Conservation (phyloP, 1,284 basidiomycete genomes). For the Dichomitus squalens region DNA sequence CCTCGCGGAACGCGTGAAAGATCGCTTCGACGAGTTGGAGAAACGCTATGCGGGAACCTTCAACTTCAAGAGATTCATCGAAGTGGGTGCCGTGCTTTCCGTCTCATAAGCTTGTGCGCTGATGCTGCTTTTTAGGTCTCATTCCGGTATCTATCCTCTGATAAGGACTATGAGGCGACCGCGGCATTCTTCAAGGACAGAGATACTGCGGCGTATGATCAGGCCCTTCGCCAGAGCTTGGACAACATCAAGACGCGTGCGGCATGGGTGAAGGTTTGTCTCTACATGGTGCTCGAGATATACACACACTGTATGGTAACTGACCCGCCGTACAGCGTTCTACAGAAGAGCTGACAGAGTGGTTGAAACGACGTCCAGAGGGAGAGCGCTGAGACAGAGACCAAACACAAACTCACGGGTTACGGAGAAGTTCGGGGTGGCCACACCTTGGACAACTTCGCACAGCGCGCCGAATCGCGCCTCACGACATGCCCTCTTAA, state of each 20-base stretch:
- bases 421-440: too few relatives aligned
- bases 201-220: slow-evolving; percentile 4
- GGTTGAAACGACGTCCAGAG: too few relatives aligned
- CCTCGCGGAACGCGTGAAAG: slow-evolving; percentile 48
- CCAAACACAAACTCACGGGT: too few relatives aligned
- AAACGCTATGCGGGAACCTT: slow-evolving; percentile 75
- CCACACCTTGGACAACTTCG: too few relatives aligned
- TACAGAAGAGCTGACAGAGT: too few relatives aligned
- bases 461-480: too few relatives aligned
- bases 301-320: too few relatives aligned
- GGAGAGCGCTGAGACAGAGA: too few relatives aligned
- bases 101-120: not conserved
- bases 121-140: slow-evolving; percentile 43
- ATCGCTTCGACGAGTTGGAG: slow-evolving; percentile 69
- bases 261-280: slow-evolving; percentile 11
- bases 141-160: slow-evolving; percentile 65
- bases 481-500: too few relatives aligned
- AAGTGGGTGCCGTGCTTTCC: not conserved
- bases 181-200: slow-evolving; percentile 64
- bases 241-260: slow-evolving; percentile 8
- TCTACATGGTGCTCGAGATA: too few relatives aligned
- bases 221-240: slow-evolving; percentile 3
- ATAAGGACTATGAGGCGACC: slow-evolving; percentile 68
- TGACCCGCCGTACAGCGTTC: too few relatives aligned
- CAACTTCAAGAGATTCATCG: slow-evolving; percentile 30